Percentiles rank a stretch among this genome's conserved stretches.
Conservation (phyloP, 2,329 filamentous ascomycete species). For the Apiospora koreana region DNA sequence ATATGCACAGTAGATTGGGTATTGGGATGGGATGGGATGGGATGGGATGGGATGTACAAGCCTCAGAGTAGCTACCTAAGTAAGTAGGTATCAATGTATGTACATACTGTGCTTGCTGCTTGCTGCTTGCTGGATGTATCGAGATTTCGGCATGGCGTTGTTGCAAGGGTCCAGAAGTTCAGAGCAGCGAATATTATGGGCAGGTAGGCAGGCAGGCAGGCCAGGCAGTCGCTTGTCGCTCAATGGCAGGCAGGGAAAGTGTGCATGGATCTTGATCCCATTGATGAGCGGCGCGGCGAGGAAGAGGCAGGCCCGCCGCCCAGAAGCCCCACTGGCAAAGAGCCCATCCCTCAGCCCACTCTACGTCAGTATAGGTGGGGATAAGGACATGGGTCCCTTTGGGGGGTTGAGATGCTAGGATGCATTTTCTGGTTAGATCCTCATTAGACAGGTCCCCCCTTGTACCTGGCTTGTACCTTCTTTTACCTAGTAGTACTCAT, state of each 20-base stretch:
- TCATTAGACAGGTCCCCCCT: not conserved
- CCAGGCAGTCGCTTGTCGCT: not conserved
- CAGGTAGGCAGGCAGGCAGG: not conserved
- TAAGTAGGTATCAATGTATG: too few species aligned
- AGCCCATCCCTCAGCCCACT: slow-evolving; percentile 9
- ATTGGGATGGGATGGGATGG: not conserved
- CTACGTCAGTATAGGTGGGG: slow-evolving; percentile 13
- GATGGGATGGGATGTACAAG: not conserved
- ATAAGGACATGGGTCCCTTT: slow-evolving; percentile 1
- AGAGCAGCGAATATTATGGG: not conserved
- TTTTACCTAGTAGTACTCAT: not conserved
- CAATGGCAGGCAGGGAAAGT: not conserved
- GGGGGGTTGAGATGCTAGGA: not conserved
- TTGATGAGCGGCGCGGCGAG: not conserved
- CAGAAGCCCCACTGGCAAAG: not conserved
- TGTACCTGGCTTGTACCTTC: not conserved
- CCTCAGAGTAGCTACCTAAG: too few species aligned
- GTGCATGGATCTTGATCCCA: slow-evolving; percentile 12
- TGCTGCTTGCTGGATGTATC: not conserved
- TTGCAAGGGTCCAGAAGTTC: slow-evolving; percentile 7
- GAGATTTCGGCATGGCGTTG: slow-evolving; percentile 11
- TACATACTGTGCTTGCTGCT: too few species aligned
- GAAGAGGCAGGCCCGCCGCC: not conserved
- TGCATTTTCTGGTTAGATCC: not conserved
- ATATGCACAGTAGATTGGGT: not conserved